phyloP scores from a whole-genome alignment of 768 basidiomycete species.

The Pleurotus pulmonarius region DNA sequence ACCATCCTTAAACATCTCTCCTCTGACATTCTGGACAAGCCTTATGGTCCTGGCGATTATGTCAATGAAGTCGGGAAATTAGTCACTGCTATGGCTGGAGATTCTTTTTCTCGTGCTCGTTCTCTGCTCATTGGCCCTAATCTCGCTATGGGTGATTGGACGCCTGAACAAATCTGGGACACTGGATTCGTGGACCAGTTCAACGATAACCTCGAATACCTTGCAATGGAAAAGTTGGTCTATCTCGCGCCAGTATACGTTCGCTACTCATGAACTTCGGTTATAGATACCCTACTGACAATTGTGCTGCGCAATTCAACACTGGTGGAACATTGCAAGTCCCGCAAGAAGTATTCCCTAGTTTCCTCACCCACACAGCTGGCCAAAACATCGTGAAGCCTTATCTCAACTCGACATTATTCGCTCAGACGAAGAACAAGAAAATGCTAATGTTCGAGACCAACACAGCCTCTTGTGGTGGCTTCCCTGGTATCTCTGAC shows the following conservation, averaged over 20 bases:
- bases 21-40: conserved; percentile 8
- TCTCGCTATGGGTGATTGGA: conserved; percentile 49
- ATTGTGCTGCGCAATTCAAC: conserved; percentile 51
- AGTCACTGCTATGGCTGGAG: conserved; percentile 37
- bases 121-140: conserved; percentile 58
- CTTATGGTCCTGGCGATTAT: conserved; percentile 45
- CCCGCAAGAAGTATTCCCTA: conserved; percentile 45
- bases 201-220: conserved; percentile 31
- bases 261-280: conserved; percentile 13
- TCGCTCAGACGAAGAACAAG: conserved; percentile 39
- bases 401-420: conserved; percentile 46
- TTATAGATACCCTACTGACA: conserved; percentile 54
- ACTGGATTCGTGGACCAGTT: conserved; percentile 49
- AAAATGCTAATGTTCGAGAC: conserved; percentile 70
- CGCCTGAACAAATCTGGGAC: conserved; percentile 47
- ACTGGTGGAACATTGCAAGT: conserved; percentile 29
- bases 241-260: not conserved
- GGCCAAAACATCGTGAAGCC: conserved; percentile 43
- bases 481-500: conserved; percentile 61
- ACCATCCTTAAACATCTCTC: conserved; percentile 57
- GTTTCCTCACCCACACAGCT: conserved; percentile 58
- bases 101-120: conserved; percentile 29
- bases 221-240: conserved; percentile 58
- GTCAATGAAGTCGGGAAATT: conserved; percentile 50
- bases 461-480: conserved; percentile 67